Evolutionary conservation across 495 filamentous ascomycete species (phyloP).

Genomic region (Xylaria cubensis): DNA sequence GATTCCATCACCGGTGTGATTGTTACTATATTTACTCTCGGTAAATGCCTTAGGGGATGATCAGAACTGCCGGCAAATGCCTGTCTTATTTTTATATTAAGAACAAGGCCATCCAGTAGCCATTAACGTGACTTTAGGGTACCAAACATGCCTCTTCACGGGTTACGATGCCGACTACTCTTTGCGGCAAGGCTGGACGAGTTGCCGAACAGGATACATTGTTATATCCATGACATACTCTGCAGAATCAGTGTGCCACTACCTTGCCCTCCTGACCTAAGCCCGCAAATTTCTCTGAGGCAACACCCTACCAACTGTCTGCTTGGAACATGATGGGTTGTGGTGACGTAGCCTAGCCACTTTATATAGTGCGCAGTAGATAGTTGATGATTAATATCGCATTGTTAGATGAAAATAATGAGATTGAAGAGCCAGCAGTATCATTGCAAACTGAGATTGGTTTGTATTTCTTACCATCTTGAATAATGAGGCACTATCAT

Average conservation of each 20-base stretch:
- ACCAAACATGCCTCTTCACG: not conserved
- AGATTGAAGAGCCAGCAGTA: not conserved
- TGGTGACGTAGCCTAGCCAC: not conserved
- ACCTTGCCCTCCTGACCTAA: not conserved
- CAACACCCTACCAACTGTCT: not conserved
- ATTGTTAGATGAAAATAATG: not conserved
- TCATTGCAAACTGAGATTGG: not conserved
- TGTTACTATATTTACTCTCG: conserved; percentile 20
- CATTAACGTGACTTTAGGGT: not conserved
- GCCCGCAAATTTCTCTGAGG: not conserved
- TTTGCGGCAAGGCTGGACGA: not conserved
- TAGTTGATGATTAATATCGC: not conserved
- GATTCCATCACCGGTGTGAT: not conserved
- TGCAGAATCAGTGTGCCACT: not conserved
- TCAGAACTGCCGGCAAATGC: conserved; percentile 18
- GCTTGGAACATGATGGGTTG: not conserved
- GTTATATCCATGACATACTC: not conserved
- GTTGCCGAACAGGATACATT: not conserved
- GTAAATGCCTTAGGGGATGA: not conserved
- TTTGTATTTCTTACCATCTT: not conserved
- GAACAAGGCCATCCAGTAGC: not conserved
- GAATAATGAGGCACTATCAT: not conserved
- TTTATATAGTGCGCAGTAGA: not conserved
- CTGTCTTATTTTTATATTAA: not conserved
- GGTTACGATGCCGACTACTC: not conserved